phyloP scores from a whole-genome alignment of 805 yeast species.

The Peterozyma xylosa region DNA sequence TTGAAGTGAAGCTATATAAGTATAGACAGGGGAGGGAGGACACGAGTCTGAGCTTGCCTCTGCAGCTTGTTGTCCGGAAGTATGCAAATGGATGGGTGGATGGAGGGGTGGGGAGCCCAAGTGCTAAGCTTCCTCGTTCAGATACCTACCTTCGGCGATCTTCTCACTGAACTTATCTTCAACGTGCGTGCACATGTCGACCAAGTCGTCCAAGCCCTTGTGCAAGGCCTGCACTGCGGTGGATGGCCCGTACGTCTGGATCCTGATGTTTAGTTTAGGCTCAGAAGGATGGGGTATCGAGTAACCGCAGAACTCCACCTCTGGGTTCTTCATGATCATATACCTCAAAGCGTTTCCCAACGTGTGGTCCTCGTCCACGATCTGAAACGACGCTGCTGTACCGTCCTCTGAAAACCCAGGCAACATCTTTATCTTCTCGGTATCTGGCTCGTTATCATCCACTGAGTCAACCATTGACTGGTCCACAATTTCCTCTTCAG shows the following conservation, averaged over 20 bases:
- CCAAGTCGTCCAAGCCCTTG: constrained; percentile 81
- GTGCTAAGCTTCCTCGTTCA: constrained; percentile 39
- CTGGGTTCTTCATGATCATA: constrained; percentile 95
- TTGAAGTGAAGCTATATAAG: too few species aligned
- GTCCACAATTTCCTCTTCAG: constrained; percentile 2
- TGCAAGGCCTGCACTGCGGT: constrained; percentile 92
- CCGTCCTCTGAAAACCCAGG: constrained; percentile 94
- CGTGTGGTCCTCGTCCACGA: constrained; percentile 92
- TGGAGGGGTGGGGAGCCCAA: background rate
- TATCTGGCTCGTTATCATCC: constrained; percentile 35
- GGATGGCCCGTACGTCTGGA: constrained; percentile 81
- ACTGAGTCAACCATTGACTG: constrained; percentile 10
- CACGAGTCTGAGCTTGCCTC: too few species aligned
- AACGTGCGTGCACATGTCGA: constrained; percentile 74
- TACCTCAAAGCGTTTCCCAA: constrained; percentile 90
- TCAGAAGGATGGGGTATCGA: constrained; percentile 98
- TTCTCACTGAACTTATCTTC: constrained; percentile 72
- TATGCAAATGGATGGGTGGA: background rate
- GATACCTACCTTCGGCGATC: constrained; percentile 48
- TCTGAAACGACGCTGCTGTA: constrained; percentile 89
- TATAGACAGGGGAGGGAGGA: too few species aligned
- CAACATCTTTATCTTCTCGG: constrained; percentile 55
- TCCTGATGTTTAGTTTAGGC: constrained; percentile 78
- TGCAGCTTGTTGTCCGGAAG: too few species aligned
- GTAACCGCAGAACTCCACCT: constrained; percentile 97